Evolutionary conservation across 768 basidiomycete species (phyloP).

Genomic region (Termitomyces sp.): DNA sequence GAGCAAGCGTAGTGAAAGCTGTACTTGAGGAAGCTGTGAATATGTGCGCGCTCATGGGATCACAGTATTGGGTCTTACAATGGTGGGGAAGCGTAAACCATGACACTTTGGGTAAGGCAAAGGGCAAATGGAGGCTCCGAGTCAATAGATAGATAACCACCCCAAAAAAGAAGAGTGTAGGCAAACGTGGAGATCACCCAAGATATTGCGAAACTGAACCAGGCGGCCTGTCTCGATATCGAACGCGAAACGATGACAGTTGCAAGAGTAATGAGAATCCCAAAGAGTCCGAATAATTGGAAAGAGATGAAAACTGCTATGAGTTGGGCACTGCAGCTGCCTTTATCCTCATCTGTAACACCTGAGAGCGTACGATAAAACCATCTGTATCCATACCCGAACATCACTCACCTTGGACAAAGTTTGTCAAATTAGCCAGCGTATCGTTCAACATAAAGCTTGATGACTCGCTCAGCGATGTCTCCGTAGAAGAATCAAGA

Average conservation of each 20-base stretch:
- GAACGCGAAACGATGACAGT: background rate
- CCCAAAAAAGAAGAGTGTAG: constrained; percentile 21
- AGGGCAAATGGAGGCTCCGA: background rate
- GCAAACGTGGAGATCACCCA: constrained; percentile 24
- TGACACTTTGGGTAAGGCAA: background rate
- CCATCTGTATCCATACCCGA: no score
- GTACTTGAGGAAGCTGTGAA: background rate
- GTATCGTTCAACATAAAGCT: background rate
- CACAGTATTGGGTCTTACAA: background rate
- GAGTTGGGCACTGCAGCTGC: background rate
- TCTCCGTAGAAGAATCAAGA: background rate
- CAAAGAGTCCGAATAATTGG: background rate
- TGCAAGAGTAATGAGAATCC: background rate
- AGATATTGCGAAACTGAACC: constrained; percentile 24
- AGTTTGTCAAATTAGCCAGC: background rate
- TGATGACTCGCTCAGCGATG: background rate
- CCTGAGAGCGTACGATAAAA: background rate
- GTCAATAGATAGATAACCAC: constrained; percentile 10
- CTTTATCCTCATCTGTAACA: background rate
- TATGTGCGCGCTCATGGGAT: background rate
- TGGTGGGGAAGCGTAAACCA: background rate
- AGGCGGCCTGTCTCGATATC: constrained; percentile 20
- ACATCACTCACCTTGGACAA: background rate
- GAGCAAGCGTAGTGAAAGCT: background rate
- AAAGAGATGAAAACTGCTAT: background rate